These are phyloP conservation scores for Haematococcus sp. DNA, from an alignment of 139 green algal genomes.

Conservation along the genomic window DNA sequence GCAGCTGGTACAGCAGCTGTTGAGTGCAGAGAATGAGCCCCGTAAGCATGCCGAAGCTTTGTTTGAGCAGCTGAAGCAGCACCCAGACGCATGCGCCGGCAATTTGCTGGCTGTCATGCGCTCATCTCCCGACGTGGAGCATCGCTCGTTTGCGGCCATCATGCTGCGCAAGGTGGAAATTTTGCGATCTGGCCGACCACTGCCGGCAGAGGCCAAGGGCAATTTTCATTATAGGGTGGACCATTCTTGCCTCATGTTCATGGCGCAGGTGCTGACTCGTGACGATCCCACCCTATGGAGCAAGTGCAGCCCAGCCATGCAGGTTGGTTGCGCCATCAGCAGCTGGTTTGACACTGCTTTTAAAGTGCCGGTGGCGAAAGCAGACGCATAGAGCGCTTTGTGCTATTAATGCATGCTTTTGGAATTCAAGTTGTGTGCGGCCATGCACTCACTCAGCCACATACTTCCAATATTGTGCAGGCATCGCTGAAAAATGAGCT, in stretches of 20 bases:
- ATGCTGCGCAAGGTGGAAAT: slow-evolving; percentile 72
- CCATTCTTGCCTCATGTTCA: background rate
- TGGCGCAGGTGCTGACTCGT: slow-evolving; percentile 61
- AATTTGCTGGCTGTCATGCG: slow-evolving; percentile 67
- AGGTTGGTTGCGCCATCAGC: slow-evolving; percentile 32
- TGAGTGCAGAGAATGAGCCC: slow-evolving; percentile 76
- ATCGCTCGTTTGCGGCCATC: slow-evolving; percentile 70
- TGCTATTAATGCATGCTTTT: too few species aligned
- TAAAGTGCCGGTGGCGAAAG: background rate
- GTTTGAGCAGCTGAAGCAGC: slow-evolving; percentile 69
- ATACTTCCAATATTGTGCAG: slow-evolving; percentile 25
- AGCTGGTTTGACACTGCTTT: background rate
- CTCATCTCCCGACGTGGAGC: slow-evolving; percentile 40
- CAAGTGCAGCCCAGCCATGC: slow-evolving; percentile 44
- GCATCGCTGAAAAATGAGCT: slow-evolving; percentile 59
- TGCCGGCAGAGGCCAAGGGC: background rate
- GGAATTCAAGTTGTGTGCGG: too few species aligned
- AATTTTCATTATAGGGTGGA: too few species aligned
- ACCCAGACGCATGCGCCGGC: slow-evolving; percentile 56
- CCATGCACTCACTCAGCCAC: too few species aligned
- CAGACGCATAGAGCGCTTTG: too few species aligned
- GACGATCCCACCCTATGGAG: slow-evolving; percentile 77
- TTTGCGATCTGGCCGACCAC: background rate
- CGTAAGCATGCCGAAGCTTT: slow-evolving; percentile 68
- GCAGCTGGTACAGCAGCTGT: slow-evolving; percentile 71